Conservation (phyloP, 371 early-diverging fungal species). For the Apophysomyces ossiformis region DNA sequence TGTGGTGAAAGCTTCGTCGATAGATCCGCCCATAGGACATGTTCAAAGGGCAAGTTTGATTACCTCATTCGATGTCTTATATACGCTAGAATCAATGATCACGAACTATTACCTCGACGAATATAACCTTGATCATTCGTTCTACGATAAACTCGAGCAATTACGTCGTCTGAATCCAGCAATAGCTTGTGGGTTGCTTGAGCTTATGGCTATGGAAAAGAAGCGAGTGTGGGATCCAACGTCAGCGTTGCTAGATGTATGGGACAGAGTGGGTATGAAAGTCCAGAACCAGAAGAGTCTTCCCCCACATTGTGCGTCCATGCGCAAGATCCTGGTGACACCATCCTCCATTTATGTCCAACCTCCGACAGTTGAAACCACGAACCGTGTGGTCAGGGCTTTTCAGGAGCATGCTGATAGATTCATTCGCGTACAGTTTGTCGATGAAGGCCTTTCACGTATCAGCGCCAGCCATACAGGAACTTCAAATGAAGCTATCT, state of each 20-base stretch:
- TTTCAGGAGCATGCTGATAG: constrained; percentile 53
- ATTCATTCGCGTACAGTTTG: constrained; percentile 72
- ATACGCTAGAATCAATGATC: constrained; percentile 52
- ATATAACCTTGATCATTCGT: constrained; percentile 43
- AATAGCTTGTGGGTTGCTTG: constrained; percentile 42
- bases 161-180: constrained; percentile 22
- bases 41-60: constrained; percentile 23
- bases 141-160: constrained; percentile 31
- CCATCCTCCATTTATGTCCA: constrained; percentile 64
- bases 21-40: constrained; percentile 27
- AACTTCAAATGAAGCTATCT: constrained; percentile 41
- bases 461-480: constrained; percentile 36
- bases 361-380: constrained; percentile 61
- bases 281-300: constrained; percentile 28
- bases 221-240: constrained; percentile 48
- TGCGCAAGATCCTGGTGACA: constrained; percentile 66
- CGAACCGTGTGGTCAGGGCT: constrained; percentile 72
- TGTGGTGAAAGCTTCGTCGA: neutral
- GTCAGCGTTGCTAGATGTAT: constrained; percentile 20
- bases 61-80: constrained; percentile 44
- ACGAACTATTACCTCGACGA: constrained; percentile 42
- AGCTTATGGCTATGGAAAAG: constrained; percentile 29
- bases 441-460: constrained; percentile 62
- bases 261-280: constrained; percentile 22
- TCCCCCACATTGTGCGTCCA: constrained; percentile 56